These are phyloP conservation scores for Fragaria nilgerrensis DNA, from an alignment of 306 rosid species.

Conservation along the genomic window DNA sequence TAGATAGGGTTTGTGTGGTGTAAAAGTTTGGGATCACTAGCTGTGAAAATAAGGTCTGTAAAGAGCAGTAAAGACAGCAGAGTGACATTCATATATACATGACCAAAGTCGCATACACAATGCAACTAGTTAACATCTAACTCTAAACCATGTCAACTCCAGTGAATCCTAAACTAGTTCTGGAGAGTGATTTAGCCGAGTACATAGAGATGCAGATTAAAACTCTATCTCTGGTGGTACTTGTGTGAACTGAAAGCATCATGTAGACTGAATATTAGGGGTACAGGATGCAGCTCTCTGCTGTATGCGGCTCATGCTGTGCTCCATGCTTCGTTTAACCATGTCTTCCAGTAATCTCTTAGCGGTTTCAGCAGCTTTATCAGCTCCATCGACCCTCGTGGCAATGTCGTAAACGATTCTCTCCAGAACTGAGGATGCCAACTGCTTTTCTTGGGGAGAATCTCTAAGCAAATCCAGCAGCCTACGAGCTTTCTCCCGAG, in stretches of 20 bases:
- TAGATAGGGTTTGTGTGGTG: background rate
- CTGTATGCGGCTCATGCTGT: constrained; percentile 53
- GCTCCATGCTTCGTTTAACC: constrained; percentile 80
- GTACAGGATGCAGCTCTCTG: constrained; percentile 53
- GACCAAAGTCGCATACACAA: constrained; percentile 26
- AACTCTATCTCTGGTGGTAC: constrained; percentile 24
- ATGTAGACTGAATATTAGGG: constrained; percentile 42
- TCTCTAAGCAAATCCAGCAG: constrained; percentile 84
- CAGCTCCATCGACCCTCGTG: constrained; percentile 67
- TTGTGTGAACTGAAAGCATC: constrained; percentile 9
- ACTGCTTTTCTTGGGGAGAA: constrained; percentile 61
- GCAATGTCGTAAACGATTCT: constrained; percentile 77
- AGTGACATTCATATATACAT: constrained; percentile 30
- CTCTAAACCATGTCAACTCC: constrained; percentile 29
- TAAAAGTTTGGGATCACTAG: background rate
- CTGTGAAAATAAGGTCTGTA: background rate
- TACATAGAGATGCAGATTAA: constrained; percentile 41
- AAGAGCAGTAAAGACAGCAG: constrained; percentile 23
- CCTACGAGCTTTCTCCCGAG: constrained; percentile 61
- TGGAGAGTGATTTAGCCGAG: constrained; percentile 30
- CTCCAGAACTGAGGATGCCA: constrained; percentile 63
- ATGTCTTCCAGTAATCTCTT: constrained; percentile 66
- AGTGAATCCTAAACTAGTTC: constrained; percentile 32
- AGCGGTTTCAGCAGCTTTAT: constrained; percentile 80
- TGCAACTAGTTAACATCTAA: constrained; percentile 26